Evolutionary conservation across 768 basidiomycete genomes (phyloP), one percentile per base, ranked within the genome.

Genomic region (Mycena alexandri): DNA sequence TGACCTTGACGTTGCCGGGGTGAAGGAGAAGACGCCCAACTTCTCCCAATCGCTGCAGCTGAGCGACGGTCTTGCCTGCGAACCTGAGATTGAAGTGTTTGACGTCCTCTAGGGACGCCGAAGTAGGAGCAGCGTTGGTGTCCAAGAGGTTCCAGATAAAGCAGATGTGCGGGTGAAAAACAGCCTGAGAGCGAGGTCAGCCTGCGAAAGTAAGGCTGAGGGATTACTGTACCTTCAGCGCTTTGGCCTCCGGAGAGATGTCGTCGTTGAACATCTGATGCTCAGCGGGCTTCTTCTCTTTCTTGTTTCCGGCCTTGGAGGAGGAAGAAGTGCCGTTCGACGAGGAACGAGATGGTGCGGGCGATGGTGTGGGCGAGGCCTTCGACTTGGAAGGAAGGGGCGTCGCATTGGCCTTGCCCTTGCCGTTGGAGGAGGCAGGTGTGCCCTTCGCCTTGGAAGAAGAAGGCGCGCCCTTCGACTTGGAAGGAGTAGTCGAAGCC

Each of bases 241-340:
- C 47, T 44, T 29, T 29, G 29, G 29, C 29, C 29, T 29, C 29
- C 29, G 29, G 29, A 29, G 29, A 29, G 21, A 61, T 54, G 5
- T 60, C 58, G 34, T 29, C 36, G 21, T 50, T 46, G 42, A 60
- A 36, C 53, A 67, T 67, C 47, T 67, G 65, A 34, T 67, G 53
- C 52, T 67, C 59, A 25, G 43, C 59, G 21, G 34, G 34, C 21
- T 55, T 67, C 33, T 53, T 64, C 12, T 42, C 33, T 24, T 16
- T 53, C 61, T 62, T 53, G 24, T 6, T 36, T 19, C 29, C 29
- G 29, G 29, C 29, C 29, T 29, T 48, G 33, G 62, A 48, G 7
- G 62, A 61, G n/a, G 47, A 41, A 61, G 48, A 29, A 29, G 29
- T 3, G 29, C 29, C 6, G 29, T 29, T 29, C 29, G 47, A 13